These are phyloP conservation scores for Earliella scabrosa DNA, from an alignment of 1,284 basidiomycete genomes.

Conservation along the genomic window DNA sequence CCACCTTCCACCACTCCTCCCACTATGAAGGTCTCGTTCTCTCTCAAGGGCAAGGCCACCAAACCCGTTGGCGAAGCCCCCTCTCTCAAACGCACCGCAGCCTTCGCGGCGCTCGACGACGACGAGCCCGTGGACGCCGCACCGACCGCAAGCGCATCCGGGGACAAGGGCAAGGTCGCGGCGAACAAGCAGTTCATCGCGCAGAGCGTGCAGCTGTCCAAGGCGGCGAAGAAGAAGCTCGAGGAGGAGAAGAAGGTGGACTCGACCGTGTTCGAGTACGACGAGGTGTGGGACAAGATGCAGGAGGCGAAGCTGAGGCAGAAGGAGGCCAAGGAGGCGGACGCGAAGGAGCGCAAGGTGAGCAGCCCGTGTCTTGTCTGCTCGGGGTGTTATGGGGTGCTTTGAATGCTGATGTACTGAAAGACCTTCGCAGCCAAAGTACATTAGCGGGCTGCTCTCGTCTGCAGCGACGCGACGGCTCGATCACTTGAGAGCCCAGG, in stretches of 20 bases:
- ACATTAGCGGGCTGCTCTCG: slow-evolving; percentile 83
- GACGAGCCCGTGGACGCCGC: slow-evolving; percentile 60
- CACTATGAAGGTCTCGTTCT: slow-evolving; percentile 81
- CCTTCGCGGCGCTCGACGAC: slow-evolving; percentile 65
- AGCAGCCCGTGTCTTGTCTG: slow-evolving; percentile 24
- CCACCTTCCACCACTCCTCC: background rate
- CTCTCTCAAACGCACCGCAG: slow-evolving; percentile 62
- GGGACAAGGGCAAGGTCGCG: slow-evolving; percentile 41
- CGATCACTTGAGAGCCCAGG: slow-evolving; percentile 94
- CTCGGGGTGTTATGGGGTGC: slow-evolving; percentile 9
- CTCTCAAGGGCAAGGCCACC: slow-evolving; percentile 54
- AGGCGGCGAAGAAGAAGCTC: slow-evolving; percentile 64
- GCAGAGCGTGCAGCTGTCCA: slow-evolving; percentile 62
- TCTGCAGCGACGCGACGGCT: slow-evolving; percentile 87
- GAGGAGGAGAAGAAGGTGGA: slow-evolving; percentile 84
- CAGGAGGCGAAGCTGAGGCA: slow-evolving; percentile 81
- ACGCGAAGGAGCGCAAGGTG: slow-evolving; percentile 78
- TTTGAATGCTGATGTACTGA: slow-evolving; percentile 25
- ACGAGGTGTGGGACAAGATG: slow-evolving; percentile 96
- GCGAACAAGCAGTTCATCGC: slow-evolving; percentile 59
- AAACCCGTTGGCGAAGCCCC: slow-evolving; percentile 53
- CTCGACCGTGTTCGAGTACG: slow-evolving; percentile 90
- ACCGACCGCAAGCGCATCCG: slow-evolving; percentile 44
- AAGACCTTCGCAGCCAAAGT: slow-evolving; percentile 79
- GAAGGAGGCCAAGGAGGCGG: slow-evolving; percentile 76